Conservation (phyloP, 106 monocot genomes). For the Apostasia shenzhenica region DNA sequence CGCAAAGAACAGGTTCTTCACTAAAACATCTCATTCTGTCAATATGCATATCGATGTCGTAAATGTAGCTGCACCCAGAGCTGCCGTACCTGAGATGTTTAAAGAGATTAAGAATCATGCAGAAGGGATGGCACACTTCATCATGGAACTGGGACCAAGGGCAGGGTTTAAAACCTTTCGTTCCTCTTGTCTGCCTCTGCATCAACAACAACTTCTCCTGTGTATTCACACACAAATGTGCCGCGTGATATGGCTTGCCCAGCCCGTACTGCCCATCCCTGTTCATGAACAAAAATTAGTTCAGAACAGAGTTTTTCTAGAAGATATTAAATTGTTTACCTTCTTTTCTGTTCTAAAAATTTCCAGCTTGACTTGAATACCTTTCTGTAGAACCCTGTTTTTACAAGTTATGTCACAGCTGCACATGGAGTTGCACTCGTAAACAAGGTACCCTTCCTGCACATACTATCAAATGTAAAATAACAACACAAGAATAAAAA, state of each 20-base stretch:
- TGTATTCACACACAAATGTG: conserved; percentile 85
- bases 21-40: conserved; percentile 19
- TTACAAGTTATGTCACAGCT: conserved; percentile 67
- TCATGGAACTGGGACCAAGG: not conserved
- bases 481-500: too few species aligned
- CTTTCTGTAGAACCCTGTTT: conserved; percentile 90
- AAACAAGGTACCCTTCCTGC: conserved; percentile 78
- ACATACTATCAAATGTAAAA: not conserved
- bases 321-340: conserved; percentile 26
- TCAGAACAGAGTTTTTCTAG: not conserved
- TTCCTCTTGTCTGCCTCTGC: conserved; percentile 30
- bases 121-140: not conserved
- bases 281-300: conserved; percentile 3
- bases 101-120: not conserved
- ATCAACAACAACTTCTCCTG: conserved; percentile 65
- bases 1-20: conserved; percentile 41
- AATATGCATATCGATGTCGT: conserved; percentile 64
- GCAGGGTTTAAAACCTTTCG: conserved; percentile 31
- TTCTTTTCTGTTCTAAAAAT: conserved; percentile 84
- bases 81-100: conserved; percentile 36
- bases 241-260: conserved; percentile 69
- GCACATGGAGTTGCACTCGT: conserved; percentile 92
- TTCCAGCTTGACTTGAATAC: conserved; percentile 76
- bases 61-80: conserved; percentile 56
- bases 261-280: conserved; percentile 93